A percentile compares a stretch with the other conserved stretches of the same genome.
These are phyloP conservation scores for Gossypium davidsonii DNA, from an alignment of 441 rosid species.

Conservation along the genomic window DNA sequence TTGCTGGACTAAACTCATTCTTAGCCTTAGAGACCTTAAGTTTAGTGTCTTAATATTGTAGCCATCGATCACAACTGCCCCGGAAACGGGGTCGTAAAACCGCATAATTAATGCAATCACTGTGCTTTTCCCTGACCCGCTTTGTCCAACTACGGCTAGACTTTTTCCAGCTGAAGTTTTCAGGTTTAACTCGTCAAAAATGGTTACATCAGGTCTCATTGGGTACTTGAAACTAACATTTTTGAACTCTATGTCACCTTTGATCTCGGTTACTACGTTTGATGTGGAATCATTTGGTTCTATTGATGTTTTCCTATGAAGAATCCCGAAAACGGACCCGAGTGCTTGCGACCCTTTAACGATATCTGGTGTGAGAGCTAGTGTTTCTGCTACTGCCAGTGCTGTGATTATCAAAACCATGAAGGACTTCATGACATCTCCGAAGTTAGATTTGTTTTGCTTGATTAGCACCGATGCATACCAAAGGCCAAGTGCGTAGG, in stretches of 20 bases:
- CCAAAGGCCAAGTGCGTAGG: conserved; percentile 87
- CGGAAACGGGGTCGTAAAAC: conserved; percentile 59
- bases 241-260: conserved; percentile 54
- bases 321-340: conserved; percentile 55
- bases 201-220: conserved; percentile 46
- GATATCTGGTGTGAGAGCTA: conserved; percentile 74
- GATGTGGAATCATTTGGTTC: conserved; percentile 36
- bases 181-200: conserved; percentile 48
- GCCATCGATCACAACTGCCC: conserved; percentile 57
- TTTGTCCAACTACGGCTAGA: conserved; percentile 67
- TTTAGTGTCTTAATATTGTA: conserved; percentile 44
- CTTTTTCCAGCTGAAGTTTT: conserved; percentile 49
- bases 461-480: conserved; percentile 59
- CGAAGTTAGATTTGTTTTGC: conserved; percentile 43
- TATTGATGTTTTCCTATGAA: conserved; percentile 47
- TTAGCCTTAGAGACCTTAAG: conserved; percentile 55
- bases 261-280: conserved; percentile 29
- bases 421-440: conserved; percentile 52
- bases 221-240: conserved; percentile 63
- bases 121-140: conserved; percentile 86
- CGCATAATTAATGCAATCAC: conserved; percentile 59
- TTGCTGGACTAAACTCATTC: conserved; percentile 69
- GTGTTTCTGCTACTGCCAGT: conserved; percentile 61
- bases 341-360: conserved; percentile 84
- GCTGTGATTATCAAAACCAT: conserved; percentile 71